Conservation (phyloP, 2,329 filamentous ascomycete species). For the Scolecobasidium constrictum region DNA sequence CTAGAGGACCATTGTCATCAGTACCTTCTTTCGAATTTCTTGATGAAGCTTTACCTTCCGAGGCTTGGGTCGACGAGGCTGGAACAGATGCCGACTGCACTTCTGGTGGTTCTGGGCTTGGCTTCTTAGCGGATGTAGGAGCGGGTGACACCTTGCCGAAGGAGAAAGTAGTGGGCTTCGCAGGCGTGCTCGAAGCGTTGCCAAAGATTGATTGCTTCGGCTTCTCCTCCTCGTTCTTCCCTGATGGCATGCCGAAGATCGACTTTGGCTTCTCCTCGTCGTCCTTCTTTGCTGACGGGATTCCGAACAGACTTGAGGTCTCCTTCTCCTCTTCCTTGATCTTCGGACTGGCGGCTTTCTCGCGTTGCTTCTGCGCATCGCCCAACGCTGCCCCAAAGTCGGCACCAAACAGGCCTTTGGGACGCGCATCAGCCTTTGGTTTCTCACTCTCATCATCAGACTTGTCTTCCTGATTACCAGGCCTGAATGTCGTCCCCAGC, state of each 20-base stretch:
- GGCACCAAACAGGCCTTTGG: slow-evolving; percentile 47
- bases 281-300: neutral
- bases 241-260: neutral
- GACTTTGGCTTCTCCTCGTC: neutral
- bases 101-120: slow-evolving; percentile 12
- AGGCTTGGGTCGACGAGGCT: slow-evolving; percentile 24
- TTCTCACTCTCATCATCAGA: slow-evolving; percentile 23
- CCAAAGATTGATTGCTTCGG: slow-evolving; percentile 2
- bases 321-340: slow-evolving; percentile 9
- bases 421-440: slow-evolving; percentile 15
- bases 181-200: neutral
- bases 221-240: slow-evolving; percentile 6
- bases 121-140: neutral
- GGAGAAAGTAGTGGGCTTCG: neutral
- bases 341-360: slow-evolving; percentile 3
- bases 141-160: neutral
- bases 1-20: slow-evolving; percentile 22
- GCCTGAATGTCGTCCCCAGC: slow-evolving; percentile 56
- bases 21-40: slow-evolving; percentile 12
- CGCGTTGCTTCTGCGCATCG: slow-evolving; percentile 18
- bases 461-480: slow-evolving; percentile 50
- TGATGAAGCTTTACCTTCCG: slow-evolving; percentile 1
- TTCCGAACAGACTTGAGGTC: slow-evolving; percentile 3
- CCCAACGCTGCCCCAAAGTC: slow-evolving; percentile 45
- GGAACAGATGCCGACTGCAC: slow-evolving; percentile 7